A percentile compares a stretch with the other conserved stretches of the same genome.
phyloP scores from a whole-genome alignment of 2,329 filamentous ascomycete genomes.

The Geosmithia putterillii region DNA sequence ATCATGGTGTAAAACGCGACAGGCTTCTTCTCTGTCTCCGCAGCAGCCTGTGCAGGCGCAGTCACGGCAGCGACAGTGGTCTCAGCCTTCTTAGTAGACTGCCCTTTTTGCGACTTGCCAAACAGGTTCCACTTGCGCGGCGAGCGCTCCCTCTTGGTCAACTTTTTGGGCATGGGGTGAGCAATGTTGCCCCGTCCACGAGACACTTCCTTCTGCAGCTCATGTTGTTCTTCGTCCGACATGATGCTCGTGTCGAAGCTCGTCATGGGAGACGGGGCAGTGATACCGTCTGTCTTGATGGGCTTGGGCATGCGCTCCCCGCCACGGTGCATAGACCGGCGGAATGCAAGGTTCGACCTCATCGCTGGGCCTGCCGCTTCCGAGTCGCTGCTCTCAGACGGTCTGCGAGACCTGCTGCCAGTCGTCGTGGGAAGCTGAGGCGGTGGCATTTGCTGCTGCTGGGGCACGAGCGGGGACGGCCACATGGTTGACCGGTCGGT shows the following conservation, averaged over 20 bases:
- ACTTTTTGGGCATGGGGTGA: conserved; percentile 33
- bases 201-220: conserved; percentile 23
- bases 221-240: conserved; percentile 41
- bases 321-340: conserved; percentile 41
- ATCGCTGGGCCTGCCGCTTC: conserved; percentile 24
- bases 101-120: conserved; percentile 37
- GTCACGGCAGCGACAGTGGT: conserved; percentile 36
- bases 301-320: conserved; percentile 38
- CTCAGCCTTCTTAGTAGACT: conserved; percentile 22
- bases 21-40: conserved; percentile 36
- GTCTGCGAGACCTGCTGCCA: conserved; percentile 20
- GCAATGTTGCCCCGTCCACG: conserved; percentile 13
- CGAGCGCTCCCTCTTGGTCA: conserved; percentile 40
- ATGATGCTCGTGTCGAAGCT: conserved; percentile 45
- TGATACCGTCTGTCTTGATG: conserved; percentile 30
- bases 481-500: conserved; percentile 33
- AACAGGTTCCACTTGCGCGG: conserved; percentile 55
- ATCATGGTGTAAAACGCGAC: conserved; percentile 51
- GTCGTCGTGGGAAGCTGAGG: neutral
- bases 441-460: too few species aligned
- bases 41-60: conserved; percentile 21
- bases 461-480: conserved; percentile 29
- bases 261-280: conserved; percentile 34
- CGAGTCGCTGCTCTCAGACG: conserved; percentile 45
- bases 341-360: conserved; percentile 40